Conservation (phyloP, 305 asterid species). For the Fraxinus greggii region DNA sequence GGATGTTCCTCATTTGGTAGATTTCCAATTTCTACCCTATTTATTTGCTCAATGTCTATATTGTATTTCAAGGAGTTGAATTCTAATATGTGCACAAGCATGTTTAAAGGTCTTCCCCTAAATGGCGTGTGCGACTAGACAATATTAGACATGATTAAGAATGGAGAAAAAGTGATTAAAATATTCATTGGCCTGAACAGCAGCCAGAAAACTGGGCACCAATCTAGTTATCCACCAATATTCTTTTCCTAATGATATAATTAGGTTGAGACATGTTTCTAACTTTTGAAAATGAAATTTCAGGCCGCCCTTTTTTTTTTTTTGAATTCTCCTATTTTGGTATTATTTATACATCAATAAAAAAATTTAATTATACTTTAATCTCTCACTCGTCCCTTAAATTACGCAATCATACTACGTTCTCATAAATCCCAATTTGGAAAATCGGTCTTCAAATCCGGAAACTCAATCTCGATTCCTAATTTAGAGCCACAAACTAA, state of each 20-base stretch:
- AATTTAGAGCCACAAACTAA: not conserved
- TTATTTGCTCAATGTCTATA: not conserved
- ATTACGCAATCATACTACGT: not conserved
- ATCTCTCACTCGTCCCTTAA: not conserved
- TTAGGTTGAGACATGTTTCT: not conserved
- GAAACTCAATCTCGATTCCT: not conserved
- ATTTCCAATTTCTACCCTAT: not conserved
- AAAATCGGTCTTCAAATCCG: not conserved
- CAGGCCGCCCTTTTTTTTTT: not conserved
- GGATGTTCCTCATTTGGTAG: not conserved
- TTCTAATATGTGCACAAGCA: not conserved
- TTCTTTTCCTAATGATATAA: not conserved
- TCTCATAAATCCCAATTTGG: not conserved
- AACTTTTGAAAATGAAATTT: not conserved
- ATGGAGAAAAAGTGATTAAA: not conserved
- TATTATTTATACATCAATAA: not conserved
- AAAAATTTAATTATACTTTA: not conserved
- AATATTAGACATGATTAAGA: not conserved
- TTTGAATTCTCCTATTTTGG: not conserved
- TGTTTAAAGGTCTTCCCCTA: not conserved
- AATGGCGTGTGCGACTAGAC: not conserved
- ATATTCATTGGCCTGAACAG: not conserved
- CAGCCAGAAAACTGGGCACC: not conserved
- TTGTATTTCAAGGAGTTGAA: not conserved
- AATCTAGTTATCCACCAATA: not conserved